These are phyloP conservation scores for Colletotrichum sidae DNA, from an alignment of 2,329 filamentous ascomycete species.

Conservation along the genomic window DNA sequence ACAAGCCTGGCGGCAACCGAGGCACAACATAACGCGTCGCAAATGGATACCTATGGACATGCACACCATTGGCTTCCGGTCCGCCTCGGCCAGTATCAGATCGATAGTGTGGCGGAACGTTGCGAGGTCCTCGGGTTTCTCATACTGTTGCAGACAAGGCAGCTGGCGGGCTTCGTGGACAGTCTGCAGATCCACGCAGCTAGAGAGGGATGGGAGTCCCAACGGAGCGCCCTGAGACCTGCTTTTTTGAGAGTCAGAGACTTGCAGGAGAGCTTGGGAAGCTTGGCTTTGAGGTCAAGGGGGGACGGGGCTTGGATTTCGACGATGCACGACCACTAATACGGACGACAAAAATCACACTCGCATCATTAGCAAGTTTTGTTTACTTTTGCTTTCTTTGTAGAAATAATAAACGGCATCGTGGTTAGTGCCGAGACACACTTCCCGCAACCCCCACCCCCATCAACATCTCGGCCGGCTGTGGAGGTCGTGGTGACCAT, in stretches of 20 bases:
- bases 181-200: not conserved
- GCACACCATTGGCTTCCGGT: conserved; percentile 11
- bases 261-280: conserved; percentile 1
- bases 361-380: too few species aligned
- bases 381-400: too few species aligned
- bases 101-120: conserved; percentile 9
- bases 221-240: not conserved
- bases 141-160: conserved; percentile 2
- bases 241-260: conserved; percentile 4
- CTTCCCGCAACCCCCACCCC: too few species aligned
- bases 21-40: not conserved
- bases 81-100: conserved; percentile 9
- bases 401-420: too few species aligned
- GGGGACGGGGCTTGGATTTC: too few species aligned
- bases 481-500: too few species aligned
- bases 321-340: too few species aligned
- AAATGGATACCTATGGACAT: not conserved
- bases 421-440: too few species aligned
- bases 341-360: too few species aligned
- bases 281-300: not conserved
- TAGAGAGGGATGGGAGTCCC: conserved; percentile 7
- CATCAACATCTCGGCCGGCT: too few species aligned
- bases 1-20: not conserved
- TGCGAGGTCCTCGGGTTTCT: conserved; percentile 10
- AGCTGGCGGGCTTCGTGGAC: not conserved